Evolutionary conservation across 176 grass and related monocot genomes (phyloP).

Genomic region (Alopecurus myosuroides): DNA sequence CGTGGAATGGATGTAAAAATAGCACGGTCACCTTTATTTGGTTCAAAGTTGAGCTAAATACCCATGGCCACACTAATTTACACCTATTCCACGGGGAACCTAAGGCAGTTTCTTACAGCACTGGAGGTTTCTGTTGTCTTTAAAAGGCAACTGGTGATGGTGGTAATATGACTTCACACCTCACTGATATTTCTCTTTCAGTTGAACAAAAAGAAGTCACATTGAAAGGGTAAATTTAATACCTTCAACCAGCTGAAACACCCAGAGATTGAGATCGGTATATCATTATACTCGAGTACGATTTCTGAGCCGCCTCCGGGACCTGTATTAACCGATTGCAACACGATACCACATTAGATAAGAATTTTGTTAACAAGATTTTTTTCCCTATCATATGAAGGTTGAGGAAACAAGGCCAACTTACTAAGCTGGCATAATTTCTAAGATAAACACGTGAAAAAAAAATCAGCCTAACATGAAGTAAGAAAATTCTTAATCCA

Average conservation of each 20-base stretch:
- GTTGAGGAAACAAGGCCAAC: background rate
- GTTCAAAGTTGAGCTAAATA: background rate
- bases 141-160: background rate
- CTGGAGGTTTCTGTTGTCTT: background rate
- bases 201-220: background rate
- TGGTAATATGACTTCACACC: background rate
- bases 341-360: background rate
- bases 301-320: background rate
- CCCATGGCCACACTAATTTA: no score
- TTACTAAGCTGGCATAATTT: background rate
- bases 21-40: background rate
- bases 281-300: background rate
- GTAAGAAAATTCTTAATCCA: background rate
- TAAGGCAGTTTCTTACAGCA: background rate
- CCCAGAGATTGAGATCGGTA: background rate
- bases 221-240: background rate
- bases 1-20: no score
- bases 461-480: background rate
- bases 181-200: background rate
- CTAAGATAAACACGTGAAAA: background rate
- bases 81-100: no score
- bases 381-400: background rate
- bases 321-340: conserved; percentile 24
- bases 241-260: conserved; percentile 15
- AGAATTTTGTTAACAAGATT: background rate